Conservation (phyloP, 1,139 yeast genomes). For the Spathaspora sp. region DNA sequence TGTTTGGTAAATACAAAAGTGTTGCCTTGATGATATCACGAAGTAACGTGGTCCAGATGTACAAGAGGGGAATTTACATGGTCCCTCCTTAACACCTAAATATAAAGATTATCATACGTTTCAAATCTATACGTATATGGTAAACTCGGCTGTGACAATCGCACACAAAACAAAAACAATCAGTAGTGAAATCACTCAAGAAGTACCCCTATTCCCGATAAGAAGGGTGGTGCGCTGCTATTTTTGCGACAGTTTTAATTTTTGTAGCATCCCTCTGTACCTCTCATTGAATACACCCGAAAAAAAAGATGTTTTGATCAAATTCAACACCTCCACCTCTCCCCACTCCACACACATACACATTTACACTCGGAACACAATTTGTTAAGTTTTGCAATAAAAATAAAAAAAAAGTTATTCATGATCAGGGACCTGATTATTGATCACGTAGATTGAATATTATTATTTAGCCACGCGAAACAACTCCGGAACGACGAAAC, state of each 20-base stretch:
- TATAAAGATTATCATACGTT: neutral
- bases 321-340: neutral
- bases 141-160: constrained; percentile 1
- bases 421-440: too few species aligned
- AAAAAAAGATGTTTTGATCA: neutral
- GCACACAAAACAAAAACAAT: constrained; percentile 1
- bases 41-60: too few species aligned
- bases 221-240: neutral
- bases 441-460: neutral
- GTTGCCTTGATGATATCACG: too few species aligned
- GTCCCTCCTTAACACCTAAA: neutral
- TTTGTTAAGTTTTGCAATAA: neutral
- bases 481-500: neutral
- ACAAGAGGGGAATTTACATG: neutral
- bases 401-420: too few species aligned
- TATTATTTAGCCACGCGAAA: neutral
- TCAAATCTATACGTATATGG: neutral
- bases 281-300: too few species aligned
- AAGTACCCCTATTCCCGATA: constrained; percentile 21
- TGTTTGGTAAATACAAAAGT: too few species aligned
- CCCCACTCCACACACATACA: neutral
- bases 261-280: too few species aligned
- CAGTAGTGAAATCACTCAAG: neutral
- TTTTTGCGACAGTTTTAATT: neutral
- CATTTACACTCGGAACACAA: neutral